Evolutionary conservation across 208 protist species (phyloP).

Genomic region (Wallacemonas rigidus): DNA sequence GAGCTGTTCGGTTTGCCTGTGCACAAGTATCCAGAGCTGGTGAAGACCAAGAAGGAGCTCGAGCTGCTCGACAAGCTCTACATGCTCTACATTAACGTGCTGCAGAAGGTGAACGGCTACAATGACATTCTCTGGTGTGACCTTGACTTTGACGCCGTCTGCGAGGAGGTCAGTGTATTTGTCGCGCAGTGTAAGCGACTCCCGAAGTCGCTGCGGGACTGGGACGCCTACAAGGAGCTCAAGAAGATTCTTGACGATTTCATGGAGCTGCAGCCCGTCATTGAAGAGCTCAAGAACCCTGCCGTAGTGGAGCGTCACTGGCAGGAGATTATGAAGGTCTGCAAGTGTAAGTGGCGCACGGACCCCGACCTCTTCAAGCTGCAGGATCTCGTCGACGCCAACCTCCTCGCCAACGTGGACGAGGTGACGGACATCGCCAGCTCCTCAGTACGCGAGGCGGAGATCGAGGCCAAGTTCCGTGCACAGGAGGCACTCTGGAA

Average conservation of each 20-base stretch:
- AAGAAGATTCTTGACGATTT: slow-evolving; percentile 96
- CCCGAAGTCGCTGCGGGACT: slow-evolving; percentile 93
- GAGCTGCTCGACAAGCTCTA: slow-evolving; percentile 96
- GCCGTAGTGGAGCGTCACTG: slow-evolving; percentile 95
- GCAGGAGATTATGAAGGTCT: slow-evolving; percentile 93
- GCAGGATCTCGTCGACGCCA: slow-evolving; percentile 90
- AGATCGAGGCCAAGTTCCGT: slow-evolving; percentile 95
- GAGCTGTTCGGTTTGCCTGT: slow-evolving; percentile 95
- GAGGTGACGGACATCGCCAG: slow-evolving; percentile 96
- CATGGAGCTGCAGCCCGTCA: slow-evolving; percentile 93
- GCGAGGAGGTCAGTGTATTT: slow-evolving; percentile 91
- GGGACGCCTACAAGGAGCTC: slow-evolving; percentile 95
- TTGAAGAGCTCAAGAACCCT: slow-evolving; percentile 92
- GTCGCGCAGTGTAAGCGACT: slow-evolving; percentile 90
- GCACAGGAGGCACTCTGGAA: slow-evolving; percentile 92
- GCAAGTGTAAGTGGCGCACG: slow-evolving; percentile 86
- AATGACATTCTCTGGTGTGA: slow-evolving; percentile 95
- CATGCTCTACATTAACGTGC: slow-evolving; percentile 94
- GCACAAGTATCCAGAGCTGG: slow-evolving; percentile 95
- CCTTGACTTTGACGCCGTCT: slow-evolving; percentile 94
- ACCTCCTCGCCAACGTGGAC: slow-evolving; percentile 86
- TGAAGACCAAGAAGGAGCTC: slow-evolving; percentile 93
- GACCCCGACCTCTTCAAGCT: slow-evolving; percentile 95
- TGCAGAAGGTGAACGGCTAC: slow-evolving; percentile 94
- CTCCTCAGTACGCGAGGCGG: slow-evolving; percentile 94